phyloP scores from a whole-genome alignment of 768 basidiomycete species.

The Podaxis sp. region DNA sequence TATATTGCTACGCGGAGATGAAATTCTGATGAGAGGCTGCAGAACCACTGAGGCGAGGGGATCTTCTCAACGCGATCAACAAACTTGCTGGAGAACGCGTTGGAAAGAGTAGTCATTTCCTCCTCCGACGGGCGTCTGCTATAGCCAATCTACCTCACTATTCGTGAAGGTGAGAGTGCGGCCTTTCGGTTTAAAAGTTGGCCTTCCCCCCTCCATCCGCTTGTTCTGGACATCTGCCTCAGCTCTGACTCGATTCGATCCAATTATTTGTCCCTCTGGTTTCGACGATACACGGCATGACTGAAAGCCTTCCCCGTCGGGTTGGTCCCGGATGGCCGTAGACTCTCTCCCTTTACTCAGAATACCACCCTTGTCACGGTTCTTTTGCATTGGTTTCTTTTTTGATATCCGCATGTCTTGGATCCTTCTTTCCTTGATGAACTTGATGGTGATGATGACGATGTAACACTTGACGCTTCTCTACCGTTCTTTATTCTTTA shows the following conservation, averaged over 20 bases:
- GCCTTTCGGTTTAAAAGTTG: neutral
- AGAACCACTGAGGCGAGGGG: conserved; percentile 80
- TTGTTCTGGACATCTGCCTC: no score
- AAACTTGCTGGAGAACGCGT: conserved; percentile 72
- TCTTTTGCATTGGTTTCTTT: neutral
- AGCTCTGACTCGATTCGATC: no score
- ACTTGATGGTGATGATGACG: no score
- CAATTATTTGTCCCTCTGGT: neutral
- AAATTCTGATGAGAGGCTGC: neutral
- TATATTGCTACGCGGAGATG: neutral
- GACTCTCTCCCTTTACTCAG: neutral
- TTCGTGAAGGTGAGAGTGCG: conserved; percentile 8
- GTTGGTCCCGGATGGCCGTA: conserved; percentile 7
- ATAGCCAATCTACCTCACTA: conserved; percentile 21
- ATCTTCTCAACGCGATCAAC: conserved; percentile 79
- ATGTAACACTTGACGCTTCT: no score
- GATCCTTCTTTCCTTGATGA: neutral
- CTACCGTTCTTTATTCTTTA: no score
- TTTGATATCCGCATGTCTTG: neutral
- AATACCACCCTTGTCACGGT: neutral
- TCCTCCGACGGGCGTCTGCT: conserved; percentile 31
- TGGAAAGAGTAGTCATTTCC: conserved; percentile 33
- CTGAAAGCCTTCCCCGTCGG: neutral
- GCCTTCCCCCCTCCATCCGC: neutral
- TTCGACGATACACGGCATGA: neutral